Conservation (phyloP, 1,284 basidiomycete genomes). For the Fomitopsis schrenkii region DNA sequence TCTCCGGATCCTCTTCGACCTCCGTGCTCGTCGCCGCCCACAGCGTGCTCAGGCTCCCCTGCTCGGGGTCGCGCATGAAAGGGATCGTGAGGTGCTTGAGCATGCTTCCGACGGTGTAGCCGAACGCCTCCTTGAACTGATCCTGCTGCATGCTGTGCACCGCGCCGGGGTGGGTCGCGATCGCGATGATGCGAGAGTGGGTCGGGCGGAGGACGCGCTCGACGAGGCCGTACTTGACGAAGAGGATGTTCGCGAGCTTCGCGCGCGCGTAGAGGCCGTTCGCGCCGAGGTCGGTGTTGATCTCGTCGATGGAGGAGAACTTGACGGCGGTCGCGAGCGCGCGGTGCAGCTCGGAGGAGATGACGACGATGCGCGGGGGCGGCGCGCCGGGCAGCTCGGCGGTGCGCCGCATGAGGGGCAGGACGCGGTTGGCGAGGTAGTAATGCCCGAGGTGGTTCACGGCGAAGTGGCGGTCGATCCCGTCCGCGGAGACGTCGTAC, state of each 20-base stretch:
- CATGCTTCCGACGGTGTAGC: slow-evolving; percentile 29
- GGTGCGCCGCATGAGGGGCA: slow-evolving; percentile 38
- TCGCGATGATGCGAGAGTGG: slow-evolving; percentile 30
- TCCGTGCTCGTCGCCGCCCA: slow-evolving; percentile 35
- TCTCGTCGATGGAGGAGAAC: slow-evolving; percentile 36
- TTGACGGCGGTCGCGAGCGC: slow-evolving; percentile 29
- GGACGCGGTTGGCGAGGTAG: slow-evolving; percentile 39
- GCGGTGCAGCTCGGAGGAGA: slow-evolving; percentile 38
- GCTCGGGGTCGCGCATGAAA: slow-evolving; percentile 33
- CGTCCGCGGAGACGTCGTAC: slow-evolving; percentile 34
- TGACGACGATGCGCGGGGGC: slow-evolving; percentile 36
- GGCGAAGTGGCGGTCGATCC: slow-evolving; percentile 36
- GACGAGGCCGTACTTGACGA: slow-evolving; percentile 33
- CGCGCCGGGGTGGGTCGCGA: slow-evolving; percentile 37
- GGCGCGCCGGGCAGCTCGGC: slow-evolving; percentile 22
- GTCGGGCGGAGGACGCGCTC: slow-evolving; percentile 33
- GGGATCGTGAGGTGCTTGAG: slow-evolving; percentile 30
- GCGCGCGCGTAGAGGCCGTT: slow-evolving; percentile 37
- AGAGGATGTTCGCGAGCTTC: slow-evolving; percentile 41
- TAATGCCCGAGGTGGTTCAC: slow-evolving; percentile 40
- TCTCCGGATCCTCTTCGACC: slow-evolving; percentile 27
- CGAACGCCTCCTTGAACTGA: slow-evolving; percentile 37
- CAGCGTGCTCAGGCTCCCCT: slow-evolving; percentile 30
- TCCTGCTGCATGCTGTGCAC: slow-evolving; percentile 42
- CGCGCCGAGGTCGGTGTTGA: slow-evolving; percentile 32